Base-by-base conservation (phyloP, 2,329 filamentous ascomycete genomes). In the Metarhizium humberi region DNA sequence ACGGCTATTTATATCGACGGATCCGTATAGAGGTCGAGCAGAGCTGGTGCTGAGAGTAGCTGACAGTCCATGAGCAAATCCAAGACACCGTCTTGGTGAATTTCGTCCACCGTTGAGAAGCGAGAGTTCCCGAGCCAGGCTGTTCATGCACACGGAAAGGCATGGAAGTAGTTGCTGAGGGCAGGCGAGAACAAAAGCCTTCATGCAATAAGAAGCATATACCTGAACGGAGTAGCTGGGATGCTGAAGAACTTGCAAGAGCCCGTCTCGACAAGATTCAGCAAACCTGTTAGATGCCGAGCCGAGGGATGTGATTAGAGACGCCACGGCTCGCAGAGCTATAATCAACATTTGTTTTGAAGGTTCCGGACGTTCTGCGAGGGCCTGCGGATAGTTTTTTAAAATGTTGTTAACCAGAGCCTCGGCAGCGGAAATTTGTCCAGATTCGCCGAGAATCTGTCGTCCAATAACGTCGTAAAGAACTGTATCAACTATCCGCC, bases 161-260 rank as follows among this genome's bases (percentile, higher is more conserved):
- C 91, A 94, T 3, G 90, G 89, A 5, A 97, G 75, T 6, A 99
- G 81, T 66, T 97, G 92, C 62, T 95, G 89, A 4, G 94, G 94
- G 62, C 91, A 96, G 14, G 91, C 91, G 47, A 96, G 77, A 1
- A 95, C 89, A 65, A 97, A 94, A 0, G 81, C 84, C 62, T 92
- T 90, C 63, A 97, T 76, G 65, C 91, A 96, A 58, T 88, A 82
- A 4, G 94, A 90, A 1, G 90, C 86, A 64, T 94, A 88, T 3
- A 97, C 85, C 66, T 99, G 94, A 2, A 99, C 94, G 4, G 91
- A 94, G 70, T 97, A 97, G 71, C 90, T 96, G 0, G 92, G 90
- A 70, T 99, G 94, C 63, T 95, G 90, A 30, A 97, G 76, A 6
- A 96, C 89, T 68, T 96, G 91, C 43, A 97, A 76, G 36, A 99